Evolutionary conservation across 2,329 filamentous ascomycete species (phyloP), one percentile per base, ranked within the genome.

Genomic region (Cercospora sp.): DNA sequence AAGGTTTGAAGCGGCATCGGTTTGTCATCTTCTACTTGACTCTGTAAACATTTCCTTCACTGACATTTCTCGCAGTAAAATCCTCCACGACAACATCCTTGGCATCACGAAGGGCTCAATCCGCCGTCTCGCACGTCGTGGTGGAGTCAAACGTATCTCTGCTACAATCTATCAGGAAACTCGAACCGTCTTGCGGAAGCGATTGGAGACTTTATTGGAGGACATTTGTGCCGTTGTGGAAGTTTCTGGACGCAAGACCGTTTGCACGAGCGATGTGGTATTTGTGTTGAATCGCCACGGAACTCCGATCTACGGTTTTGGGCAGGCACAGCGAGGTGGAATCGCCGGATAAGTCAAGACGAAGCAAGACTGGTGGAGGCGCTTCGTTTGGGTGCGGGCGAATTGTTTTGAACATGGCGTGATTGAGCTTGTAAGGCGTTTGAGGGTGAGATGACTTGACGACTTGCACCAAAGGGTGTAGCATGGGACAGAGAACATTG

Each of bases 61-160:
- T 39, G 33, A 16, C 33, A 26, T 0, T 2, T 36, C 13, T 36
- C 33, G 6, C 28, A 91, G 94, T 79, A 97, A 97, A 90, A 96
- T 97, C 87, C 87, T 97, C 82, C 92, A 93, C 84, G 94, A 97
- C 90, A 97, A 96, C 90, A 97, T 97, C 80, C 93, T 96, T 85
- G 94, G 94, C 84, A 95, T 97, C 80, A 97, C 93, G 79, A 97
- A 96, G 90, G 69, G 69, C 18, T 73, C 69, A 61, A 76, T 75
- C 67, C 91, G 93, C 78, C 89, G 91, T 48, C 79, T 94, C 0
- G 91, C 91, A 1, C 87, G 91, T 5, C 87, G 91, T 6, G 91
- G 91, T 1, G 91, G 91, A 0, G 89, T 94, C 0, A 93, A 93
- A 76, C 83, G 91, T 0, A 92, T 94, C 8, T 89, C 88, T 0